phyloP scores from a whole-genome alignment of 805 yeast species.

The Hanseniaspora valbyensis region DNA sequence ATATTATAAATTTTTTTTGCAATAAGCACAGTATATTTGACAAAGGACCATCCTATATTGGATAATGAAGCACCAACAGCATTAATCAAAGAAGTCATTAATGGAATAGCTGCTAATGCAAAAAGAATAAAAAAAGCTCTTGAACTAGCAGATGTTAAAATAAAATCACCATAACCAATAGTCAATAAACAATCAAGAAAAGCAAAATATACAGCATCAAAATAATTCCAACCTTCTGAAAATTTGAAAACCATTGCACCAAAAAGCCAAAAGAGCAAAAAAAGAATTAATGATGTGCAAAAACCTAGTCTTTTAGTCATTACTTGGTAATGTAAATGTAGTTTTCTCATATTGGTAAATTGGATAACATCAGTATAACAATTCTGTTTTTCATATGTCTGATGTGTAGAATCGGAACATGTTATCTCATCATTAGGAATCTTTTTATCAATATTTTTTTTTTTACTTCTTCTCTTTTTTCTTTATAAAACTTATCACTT shows the following conservation, averaged over 20 bases:
- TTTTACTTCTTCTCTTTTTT: no score
- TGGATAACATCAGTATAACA: constrained; percentile 35
- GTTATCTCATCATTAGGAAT: no score
- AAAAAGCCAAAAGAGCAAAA: constrained; percentile 53
- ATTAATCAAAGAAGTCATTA: constrained; percentile 72
- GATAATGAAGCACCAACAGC: constrained; percentile 55
- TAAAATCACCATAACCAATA: constrained; percentile 73
- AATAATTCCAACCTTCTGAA: constrained; percentile 63
- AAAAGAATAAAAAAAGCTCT: constrained; percentile 64
- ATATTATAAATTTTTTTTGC: constrained; percentile 2
- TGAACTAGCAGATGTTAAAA: constrained; percentile 55
- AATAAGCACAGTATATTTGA: constrained; percentile 5
- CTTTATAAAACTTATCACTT: no score
- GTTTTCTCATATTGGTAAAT: constrained; percentile 45
- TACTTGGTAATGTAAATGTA: constrained; percentile 35
- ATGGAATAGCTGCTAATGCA: constrained; percentile 75
- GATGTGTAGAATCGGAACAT: neutral
- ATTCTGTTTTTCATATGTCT: constrained; percentile 15
- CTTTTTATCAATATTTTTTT: no score
- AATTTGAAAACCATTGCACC: constrained; percentile 58
- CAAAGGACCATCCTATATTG: constrained; percentile 21
- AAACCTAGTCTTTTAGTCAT: constrained; percentile 35
- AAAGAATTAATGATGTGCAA: constrained; percentile 33
- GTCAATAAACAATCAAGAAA: constrained; percentile 58
- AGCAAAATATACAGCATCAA: constrained; percentile 62